phyloP scores from a whole-genome alignment of 306 rosid genomes.

The Castanea mollissima region DNA sequence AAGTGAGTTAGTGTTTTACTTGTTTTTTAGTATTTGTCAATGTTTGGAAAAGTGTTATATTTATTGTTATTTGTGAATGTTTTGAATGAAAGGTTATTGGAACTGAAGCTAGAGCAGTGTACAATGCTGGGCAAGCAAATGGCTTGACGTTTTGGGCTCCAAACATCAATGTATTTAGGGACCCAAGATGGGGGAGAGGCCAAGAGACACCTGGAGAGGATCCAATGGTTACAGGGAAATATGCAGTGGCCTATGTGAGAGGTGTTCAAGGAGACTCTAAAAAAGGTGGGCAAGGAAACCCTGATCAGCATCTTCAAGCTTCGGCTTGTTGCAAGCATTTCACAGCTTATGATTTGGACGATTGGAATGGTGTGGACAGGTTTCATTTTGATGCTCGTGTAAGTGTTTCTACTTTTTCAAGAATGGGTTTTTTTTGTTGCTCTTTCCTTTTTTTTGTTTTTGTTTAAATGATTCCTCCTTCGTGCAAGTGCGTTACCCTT shows the following conservation, averaged over 20 bases:
- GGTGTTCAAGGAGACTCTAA: constrained; percentile 79
- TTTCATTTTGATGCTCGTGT: constrained; percentile 73
- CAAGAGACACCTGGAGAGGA: constrained; percentile 98
- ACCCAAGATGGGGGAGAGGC: constrained; percentile 97
- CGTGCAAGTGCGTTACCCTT: not conserved
- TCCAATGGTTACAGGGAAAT: constrained; percentile 55
- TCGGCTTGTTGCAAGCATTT: constrained; percentile 98
- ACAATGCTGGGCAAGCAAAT: constrained; percentile 69
- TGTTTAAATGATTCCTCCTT: not conserved
- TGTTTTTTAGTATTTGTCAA: no score
- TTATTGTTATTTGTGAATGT: not conserved
- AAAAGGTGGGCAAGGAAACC: not conserved
- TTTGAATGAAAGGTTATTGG: constrained; percentile 54
- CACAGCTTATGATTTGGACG: constrained; percentile 91
- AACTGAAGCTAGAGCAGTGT: constrained; percentile 67
- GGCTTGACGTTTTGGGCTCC: constrained; percentile 99
- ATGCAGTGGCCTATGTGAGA: constrained; percentile 70
- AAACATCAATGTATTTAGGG: constrained; percentile 84
- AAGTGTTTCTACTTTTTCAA: not conserved
- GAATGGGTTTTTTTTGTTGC: not conserved
- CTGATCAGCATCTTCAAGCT: constrained; percentile 54
- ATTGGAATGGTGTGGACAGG: constrained; percentile 70
- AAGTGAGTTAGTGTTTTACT: constrained; percentile 28
- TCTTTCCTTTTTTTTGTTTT: not conserved
- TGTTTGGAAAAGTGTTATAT: no score